Conservation (phyloP, 106 monocot genomes). For the Apostasia ramifera region DNA sequence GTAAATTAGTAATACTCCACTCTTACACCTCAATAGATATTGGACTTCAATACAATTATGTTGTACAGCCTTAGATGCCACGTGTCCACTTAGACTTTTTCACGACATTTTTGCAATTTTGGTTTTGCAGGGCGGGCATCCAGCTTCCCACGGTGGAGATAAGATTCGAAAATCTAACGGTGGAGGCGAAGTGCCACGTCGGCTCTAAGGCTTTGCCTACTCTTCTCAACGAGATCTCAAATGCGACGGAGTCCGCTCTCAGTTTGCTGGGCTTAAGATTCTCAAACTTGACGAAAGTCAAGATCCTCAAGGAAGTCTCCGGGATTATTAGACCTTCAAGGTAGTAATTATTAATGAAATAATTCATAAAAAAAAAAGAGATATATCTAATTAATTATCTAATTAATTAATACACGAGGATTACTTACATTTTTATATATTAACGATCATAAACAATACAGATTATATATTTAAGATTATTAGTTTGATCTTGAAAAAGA, state of each 20-base stretch:
- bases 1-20: no score
- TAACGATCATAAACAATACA: no score
- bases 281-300: conserved; percentile 27
- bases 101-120: not conserved
- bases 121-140: conserved; percentile 52
- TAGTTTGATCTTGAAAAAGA: no score
- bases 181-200: conserved; percentile 48
- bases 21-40: no score
- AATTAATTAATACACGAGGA: no score
- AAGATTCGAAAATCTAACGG: conserved; percentile 41
- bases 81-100: not conserved
- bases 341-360: conserved; percentile 2
- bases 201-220: conserved; percentile 62
- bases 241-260: conserved; percentile 36
- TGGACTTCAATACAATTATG: no score
- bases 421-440: no score
- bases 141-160: conserved; percentile 67
- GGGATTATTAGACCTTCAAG: conserved; percentile 68
- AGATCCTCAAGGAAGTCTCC: conserved; percentile 46
- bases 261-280: conserved; percentile 24
- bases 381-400: no score
- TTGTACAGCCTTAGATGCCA: no score
- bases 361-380: no score
- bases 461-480: no score
- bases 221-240: conserved; percentile 34